These are phyloP conservation scores for Verticillium nubilum DNA, from an alignment of 2,329 filamentous ascomycete species.

Conservation along the genomic window DNA sequence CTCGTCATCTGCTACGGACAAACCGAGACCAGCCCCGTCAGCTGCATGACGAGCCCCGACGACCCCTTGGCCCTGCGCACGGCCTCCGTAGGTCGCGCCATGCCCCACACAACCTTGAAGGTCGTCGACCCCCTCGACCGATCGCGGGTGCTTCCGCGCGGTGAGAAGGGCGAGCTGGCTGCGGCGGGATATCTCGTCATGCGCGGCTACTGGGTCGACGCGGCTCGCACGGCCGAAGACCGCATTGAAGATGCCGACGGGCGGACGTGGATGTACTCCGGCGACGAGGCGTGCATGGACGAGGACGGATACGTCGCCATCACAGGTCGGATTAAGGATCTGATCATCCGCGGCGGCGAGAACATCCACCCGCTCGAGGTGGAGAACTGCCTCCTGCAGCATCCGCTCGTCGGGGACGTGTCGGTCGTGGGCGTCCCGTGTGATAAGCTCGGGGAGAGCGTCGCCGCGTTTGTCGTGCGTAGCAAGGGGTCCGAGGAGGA, in stretches of 20 bases:
- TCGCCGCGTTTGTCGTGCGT: constrained; percentile 72
- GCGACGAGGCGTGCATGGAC: constrained; percentile 87
- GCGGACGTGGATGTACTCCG: constrained; percentile 81
- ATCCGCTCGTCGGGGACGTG: constrained; percentile 66
- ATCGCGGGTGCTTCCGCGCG: constrained; percentile 52
- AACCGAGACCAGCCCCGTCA: constrained; percentile 81
- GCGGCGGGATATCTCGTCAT: constrained; percentile 83
- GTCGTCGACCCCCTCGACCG: constrained; percentile 67
- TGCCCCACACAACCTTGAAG: constrained; percentile 76
- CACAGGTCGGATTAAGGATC: constrained; percentile 87
- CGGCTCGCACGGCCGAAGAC: constrained; percentile 62
- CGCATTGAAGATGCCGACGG: constrained; percentile 42
- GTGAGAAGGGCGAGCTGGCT: constrained; percentile 72
- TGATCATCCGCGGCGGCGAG: constrained; percentile 92
- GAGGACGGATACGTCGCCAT: constrained; percentile 78
- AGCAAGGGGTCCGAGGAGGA: constrained; percentile 10
- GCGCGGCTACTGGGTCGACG: constrained; percentile 84
- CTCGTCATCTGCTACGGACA: constrained; percentile 95
- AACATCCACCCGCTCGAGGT: constrained; percentile 94
- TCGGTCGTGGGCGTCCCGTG: constrained; percentile 83
- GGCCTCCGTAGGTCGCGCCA: constrained; percentile 68
- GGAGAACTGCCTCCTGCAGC: constrained; percentile 78
- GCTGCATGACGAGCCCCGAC: constrained; percentile 74
- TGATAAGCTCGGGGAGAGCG: constrained; percentile 76
- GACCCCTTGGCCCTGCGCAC: constrained; percentile 72